phyloP scores from a whole-genome alignment of 2,329 filamentous ascomycete genomes.

The Penicillium digitatum region DNA sequence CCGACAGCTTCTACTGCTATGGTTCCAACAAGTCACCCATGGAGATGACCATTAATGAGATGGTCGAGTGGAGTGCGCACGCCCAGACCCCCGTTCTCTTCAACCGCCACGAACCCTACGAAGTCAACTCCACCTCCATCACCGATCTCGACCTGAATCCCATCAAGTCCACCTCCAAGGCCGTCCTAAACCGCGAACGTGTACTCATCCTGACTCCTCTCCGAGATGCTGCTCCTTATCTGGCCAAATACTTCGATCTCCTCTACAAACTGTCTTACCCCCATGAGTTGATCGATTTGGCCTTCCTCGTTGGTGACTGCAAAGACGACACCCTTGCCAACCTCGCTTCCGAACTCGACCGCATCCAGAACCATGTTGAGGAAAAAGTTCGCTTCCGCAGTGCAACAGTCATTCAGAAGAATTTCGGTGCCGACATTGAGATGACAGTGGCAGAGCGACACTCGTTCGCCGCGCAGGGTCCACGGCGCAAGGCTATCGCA shows the following conservation, averaged over 20 bases:
- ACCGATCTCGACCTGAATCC: constrained; percentile 77
- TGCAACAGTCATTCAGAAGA: constrained; percentile 81
- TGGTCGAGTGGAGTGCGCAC: constrained; percentile 82
- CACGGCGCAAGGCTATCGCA: constrained; percentile 84
- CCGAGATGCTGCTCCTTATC: constrained; percentile 77
- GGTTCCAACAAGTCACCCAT: constrained; percentile 93
- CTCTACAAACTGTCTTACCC: constrained; percentile 87
- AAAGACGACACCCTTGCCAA: constrained; percentile 87
- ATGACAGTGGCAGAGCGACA: constrained; percentile 82
- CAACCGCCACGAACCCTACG: constrained; percentile 86
- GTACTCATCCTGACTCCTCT: constrained; percentile 89
- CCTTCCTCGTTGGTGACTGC: constrained; percentile 89
- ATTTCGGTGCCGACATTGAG: constrained; percentile 72
- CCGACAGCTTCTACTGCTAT: constrained; percentile 89
- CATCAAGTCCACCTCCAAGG: constrained; percentile 75
- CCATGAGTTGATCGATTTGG: constrained; percentile 90
- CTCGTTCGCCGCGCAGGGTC: constrained; percentile 79
- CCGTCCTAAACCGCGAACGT: constrained; percentile 74
- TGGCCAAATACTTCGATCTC: constrained; percentile 90
- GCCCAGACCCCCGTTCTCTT: constrained; percentile 90
- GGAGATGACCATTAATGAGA: constrained; percentile 89
- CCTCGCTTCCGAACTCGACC: constrained; percentile 76
- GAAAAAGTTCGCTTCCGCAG: constrained; percentile 82
- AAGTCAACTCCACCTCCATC: constrained; percentile 78
- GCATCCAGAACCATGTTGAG: constrained; percentile 71